Evolutionary conservation across 2,329 filamentous ascomycete genomes (phyloP).

Genomic region (Beauveria asiatica): DNA sequence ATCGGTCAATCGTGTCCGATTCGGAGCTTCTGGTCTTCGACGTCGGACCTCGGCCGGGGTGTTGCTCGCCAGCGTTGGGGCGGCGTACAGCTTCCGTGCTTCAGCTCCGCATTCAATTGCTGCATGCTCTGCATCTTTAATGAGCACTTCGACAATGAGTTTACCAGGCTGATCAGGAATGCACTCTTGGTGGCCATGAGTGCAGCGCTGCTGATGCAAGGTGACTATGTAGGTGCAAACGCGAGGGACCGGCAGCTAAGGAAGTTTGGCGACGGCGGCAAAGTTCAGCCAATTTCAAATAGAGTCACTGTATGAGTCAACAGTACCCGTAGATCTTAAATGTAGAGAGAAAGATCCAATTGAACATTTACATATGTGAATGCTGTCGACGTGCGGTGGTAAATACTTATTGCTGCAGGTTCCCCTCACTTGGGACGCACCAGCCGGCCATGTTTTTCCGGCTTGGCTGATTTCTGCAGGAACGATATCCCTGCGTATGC

Average conservation of each 20-base stretch:
- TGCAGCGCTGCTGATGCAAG: background rate
- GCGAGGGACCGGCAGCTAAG: background rate
- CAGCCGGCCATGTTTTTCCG: slow-evolving; percentile 9
- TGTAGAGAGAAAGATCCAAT: background rate
- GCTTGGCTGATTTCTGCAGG: background rate
- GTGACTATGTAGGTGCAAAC: background rate
- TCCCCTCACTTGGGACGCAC: slow-evolving; percentile 2
- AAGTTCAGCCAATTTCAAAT: background rate
- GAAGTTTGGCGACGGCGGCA: background rate
- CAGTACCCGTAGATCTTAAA: background rate
- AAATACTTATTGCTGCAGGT: background rate
- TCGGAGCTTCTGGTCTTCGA: background rate
- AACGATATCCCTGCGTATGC: background rate
- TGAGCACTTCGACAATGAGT: no score
- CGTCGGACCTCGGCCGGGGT: background rate
- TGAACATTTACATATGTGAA: background rate
- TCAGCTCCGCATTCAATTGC: background rate
- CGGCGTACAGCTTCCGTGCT: background rate
- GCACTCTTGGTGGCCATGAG: background rate
- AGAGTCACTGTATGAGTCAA: background rate
- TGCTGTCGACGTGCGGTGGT: background rate
- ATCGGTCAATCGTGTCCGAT: no score
- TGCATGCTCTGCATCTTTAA: background rate
- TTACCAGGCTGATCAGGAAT: background rate
- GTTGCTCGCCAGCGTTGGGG: background rate